These are phyloP conservation scores for Fraxinus dipetala DNA, from an alignment of 305 asterid genomes.

Conservation along the genomic window DNA sequence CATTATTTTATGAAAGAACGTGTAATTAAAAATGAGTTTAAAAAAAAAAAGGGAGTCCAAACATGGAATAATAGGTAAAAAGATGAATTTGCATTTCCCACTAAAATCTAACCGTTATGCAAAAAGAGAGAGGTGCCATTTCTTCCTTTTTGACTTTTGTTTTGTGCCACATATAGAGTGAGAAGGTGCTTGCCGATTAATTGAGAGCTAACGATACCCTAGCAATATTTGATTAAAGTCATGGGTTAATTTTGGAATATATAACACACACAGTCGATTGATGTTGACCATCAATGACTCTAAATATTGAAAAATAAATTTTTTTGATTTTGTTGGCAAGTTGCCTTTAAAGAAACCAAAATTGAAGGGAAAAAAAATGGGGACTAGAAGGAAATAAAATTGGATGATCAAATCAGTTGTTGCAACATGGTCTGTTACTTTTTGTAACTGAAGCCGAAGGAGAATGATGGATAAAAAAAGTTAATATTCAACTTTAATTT, in stretches of 20 bases:
- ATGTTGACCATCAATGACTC: not conserved
- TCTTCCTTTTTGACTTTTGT: not conserved
- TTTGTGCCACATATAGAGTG: not conserved
- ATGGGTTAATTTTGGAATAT: not conserved
- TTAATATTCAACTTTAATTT: not conserved
- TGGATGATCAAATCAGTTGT: not conserved
- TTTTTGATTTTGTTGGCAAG: not conserved
- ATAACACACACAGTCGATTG: not conserved
- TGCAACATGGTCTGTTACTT: not conserved
- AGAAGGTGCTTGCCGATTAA: not conserved
- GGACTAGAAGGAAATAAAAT: not conserved
- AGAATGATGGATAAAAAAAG: not conserved
- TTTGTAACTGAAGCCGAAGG: not conserved
- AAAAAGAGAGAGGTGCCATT: not conserved
- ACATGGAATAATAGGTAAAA: not conserved
- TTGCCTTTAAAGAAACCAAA: not conserved
- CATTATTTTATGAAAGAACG: not conserved
- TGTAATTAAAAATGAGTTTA: no score
- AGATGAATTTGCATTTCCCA: not conserved
- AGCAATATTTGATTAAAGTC: not conserved
- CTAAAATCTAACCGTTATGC: not conserved
- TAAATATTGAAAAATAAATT: not conserved
- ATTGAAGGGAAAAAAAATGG: not conserved
- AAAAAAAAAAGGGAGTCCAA: not conserved
- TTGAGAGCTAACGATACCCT: not conserved